These are phyloP conservation scores for Talinum fruticosum DNA, from an alignment of 148 eudicot genomes.

Conservation along the genomic window DNA sequence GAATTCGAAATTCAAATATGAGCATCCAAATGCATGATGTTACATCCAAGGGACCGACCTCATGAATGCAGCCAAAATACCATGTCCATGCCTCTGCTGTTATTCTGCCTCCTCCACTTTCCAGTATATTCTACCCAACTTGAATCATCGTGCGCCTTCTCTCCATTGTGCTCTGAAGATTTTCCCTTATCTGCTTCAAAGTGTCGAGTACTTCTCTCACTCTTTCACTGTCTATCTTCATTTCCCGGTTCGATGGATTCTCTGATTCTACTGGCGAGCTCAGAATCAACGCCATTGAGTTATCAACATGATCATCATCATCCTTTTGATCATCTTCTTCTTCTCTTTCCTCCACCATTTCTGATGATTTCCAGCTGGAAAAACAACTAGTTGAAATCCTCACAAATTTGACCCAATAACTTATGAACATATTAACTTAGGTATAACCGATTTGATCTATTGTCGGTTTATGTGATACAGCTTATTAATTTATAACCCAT, in stretches of 20 bases:
- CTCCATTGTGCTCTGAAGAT: slow-evolving; percentile 40
- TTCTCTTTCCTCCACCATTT: not conserved
- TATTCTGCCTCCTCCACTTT: too few species aligned
- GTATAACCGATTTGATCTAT: too few species aligned
- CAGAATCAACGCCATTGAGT: slow-evolving; percentile 57
- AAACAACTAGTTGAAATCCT: not conserved
- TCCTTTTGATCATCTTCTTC: not conserved
- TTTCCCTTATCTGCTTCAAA: slow-evolving; percentile 44
- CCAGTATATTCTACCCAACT: slow-evolving; percentile 26
- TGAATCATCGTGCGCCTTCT: slow-evolving; percentile 36
- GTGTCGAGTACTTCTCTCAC: slow-evolving; percentile 54
- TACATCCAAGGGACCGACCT: too few species aligned
- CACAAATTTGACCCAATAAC: not conserved
- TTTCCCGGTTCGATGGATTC: slow-evolving; percentile 14
- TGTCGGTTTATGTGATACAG: too few species aligned
- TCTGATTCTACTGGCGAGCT: slow-evolving; percentile 24
- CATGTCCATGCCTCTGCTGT: too few species aligned
- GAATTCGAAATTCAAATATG: not conserved
- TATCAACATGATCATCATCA: slow-evolving; percentile 25
- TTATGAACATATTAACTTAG: too few species aligned
- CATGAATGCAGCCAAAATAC: too few species aligned
- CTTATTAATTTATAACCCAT: too few species aligned
- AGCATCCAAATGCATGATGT: not conserved
- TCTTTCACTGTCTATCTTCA: slow-evolving; percentile 23
- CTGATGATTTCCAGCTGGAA: not conserved